Percentiles rank a stretch among this genome's conserved stretches.
phyloP scores from a whole-genome alignment of 2,329 filamentous ascomycete species.

The Hypocrella siamensis region DNA sequence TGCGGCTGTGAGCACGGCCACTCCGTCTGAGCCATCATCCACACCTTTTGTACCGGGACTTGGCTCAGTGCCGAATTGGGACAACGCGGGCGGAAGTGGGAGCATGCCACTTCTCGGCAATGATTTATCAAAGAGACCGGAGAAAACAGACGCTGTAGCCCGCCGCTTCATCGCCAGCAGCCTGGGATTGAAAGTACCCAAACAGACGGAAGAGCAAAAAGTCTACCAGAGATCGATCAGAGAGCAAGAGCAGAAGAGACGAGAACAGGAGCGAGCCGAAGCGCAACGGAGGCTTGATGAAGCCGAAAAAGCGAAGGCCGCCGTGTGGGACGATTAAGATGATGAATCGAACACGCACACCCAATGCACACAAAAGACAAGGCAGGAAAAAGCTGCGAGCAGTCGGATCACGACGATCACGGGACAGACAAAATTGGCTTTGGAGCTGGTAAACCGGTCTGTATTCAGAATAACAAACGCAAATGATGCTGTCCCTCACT shows the following conservation, averaged over 20 bases:
- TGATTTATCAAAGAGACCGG: slow-evolving; percentile 36
- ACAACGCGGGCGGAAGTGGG: neutral
- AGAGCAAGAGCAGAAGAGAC: slow-evolving; percentile 68
- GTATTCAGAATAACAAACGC: too few relatives aligned
- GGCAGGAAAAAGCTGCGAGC: too few relatives aligned
- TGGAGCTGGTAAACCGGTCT: neutral
- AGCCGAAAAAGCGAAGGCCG: slow-evolving; percentile 60
- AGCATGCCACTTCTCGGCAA: slow-evolving; percentile 6
- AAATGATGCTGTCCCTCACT: too few relatives aligned
- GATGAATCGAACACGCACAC: slow-evolving; percentile 1
- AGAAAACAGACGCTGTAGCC: slow-evolving; percentile 89
- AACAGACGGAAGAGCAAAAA: slow-evolving; percentile 73
- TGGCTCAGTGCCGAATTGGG: slow-evolving; percentile 3
- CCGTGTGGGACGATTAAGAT: slow-evolving; percentile 61
- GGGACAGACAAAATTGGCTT: neutral
- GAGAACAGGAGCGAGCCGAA: slow-evolving; percentile 55
- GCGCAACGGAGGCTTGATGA: slow-evolving; percentile 45
- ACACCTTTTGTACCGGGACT: slow-evolving; percentile 43
- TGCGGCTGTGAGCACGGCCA: slow-evolving; percentile 26
- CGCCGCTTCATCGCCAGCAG: slow-evolving; percentile 79
- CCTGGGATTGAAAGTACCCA: slow-evolving; percentile 65
- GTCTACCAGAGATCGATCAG: slow-evolving; percentile 71
- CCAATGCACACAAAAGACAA: neutral
- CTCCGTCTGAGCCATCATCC: slow-evolving; percentile 41
- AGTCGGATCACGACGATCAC: too few relatives aligned